Evolutionary conservation across 2,329 filamentous ascomycete genomes (phyloP), one percentile per base, ranked within the genome.

Genomic region (Colletotrichum lentis): DNA sequence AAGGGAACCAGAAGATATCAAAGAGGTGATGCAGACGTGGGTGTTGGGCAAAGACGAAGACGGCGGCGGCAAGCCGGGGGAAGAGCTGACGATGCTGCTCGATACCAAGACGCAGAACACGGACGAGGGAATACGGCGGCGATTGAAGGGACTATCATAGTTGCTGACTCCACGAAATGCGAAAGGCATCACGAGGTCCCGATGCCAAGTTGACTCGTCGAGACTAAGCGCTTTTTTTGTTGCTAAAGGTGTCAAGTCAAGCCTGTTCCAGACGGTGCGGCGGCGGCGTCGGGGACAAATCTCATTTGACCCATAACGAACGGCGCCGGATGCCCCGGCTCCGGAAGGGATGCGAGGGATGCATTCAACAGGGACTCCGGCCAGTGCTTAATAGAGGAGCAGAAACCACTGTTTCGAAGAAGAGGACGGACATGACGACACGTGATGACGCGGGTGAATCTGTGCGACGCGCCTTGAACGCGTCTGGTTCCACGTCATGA

Each of bases 21-120:
- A 88, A 77, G 82, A 92, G 74, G 85, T 95, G 35, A 79, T 92
- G 20, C 84, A 90, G 70, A 93, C 88, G 2, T 94, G 92, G 92
- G 85, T 91, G 0, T 79, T 91, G 52, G 84, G 83, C 3, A 74
- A 76, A 24, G 74, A 80, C 14, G 79, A 31, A 10, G 27, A 76
- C 2, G 72, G 70, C 8, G 79, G 76, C 3, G 72, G 71, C 6
- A 67, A 73, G 37, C 12, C 64, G 50, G n/a, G 11, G 12, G 47
- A 59, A 12, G 54, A 65, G 11, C 5, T 27, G 3, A 24, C 39
- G 2, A 22, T 67, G 2, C 50, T 69, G 5, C 47, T 71, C 12
- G 67, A 67, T n/a, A 49, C 44, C 1, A 67, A 60, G 18, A 46
- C 35, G 1, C 43, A 59, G 20, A 60, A 67, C 10, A 58, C 55